Evolutionary conservation across 1,284 basidiomycete species (phyloP).

Genomic region (Naganishia sp.): DNA sequence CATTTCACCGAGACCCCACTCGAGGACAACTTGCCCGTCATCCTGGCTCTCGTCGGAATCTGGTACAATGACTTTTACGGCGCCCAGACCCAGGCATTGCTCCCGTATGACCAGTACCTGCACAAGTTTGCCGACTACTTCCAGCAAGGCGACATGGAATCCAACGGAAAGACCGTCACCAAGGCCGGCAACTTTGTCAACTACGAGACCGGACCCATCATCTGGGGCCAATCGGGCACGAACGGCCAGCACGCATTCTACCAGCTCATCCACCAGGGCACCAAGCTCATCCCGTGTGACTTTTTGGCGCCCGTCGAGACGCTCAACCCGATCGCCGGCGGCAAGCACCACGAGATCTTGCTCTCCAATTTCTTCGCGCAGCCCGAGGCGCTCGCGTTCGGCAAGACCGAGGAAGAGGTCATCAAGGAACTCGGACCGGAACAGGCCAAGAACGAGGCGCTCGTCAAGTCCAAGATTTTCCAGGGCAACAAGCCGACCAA

Average conservation of each 20-base stretch:
- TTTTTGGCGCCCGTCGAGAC: slow-evolving; percentile 93
- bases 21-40: slow-evolving; percentile 88
- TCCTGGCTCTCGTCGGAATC: slow-evolving; percentile 87
- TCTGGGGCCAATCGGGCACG: slow-evolving; percentile 97
- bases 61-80: slow-evolving; percentile 99
- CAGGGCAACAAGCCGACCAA: slow-evolving; percentile 97
- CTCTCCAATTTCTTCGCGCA: slow-evolving; percentile 98
- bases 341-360: slow-evolving; percentile 94
- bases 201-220: slow-evolving; percentile 98
- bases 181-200: slow-evolving; percentile 88
- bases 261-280: slow-evolving; percentile 94
- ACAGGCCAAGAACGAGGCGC: slow-evolving; percentile 69
- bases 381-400: slow-evolving; percentile 94
- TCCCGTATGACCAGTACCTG: slow-evolving; percentile 98
- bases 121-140: slow-evolving; percentile 99
- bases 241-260: slow-evolving; percentile 99
- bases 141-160: slow-evolving; percentile 99
- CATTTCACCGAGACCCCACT: slow-evolving; percentile 89
- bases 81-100: slow-evolving; percentile 88
- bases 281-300: slow-evolving; percentile 87
- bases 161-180: slow-evolving; percentile 95
- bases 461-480: slow-evolving; percentile 97
- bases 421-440: slow-evolving; percentile 74
- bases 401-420: slow-evolving; percentile 91
- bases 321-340: slow-evolving; percentile 83